Base-by-base conservation (phyloP, 345 rosid genomes). In the Tarenaya hassleriana region DNA sequence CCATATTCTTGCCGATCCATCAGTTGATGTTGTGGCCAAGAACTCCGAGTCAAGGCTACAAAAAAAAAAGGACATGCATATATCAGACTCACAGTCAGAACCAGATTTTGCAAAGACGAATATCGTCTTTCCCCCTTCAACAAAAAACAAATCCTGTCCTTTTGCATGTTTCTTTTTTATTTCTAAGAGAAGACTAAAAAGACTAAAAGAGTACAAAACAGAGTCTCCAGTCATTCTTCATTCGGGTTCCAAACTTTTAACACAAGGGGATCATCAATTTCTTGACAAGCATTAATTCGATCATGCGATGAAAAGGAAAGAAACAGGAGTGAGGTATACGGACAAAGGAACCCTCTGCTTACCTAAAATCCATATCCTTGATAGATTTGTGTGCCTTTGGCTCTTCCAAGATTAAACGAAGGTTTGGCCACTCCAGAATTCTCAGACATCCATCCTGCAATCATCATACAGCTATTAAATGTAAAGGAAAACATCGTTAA, bases 1-100 rank as follows among this genome's bases (percentile, higher is more conserved):
- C 96, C 96, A 91, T 75, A 91, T 74, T 74, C 96, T 88, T 42
- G 83, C 96, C 11, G 94, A 76, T 62, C 95, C 98, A 77, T 87
- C 96, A 52, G 76, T 75, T 21, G 88, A 91, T 60, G 90, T 81
- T 52, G 98, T 75, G 19, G 86, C 96, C 75, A 87, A 68, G 69
- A 73, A 87, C 77, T 83, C 98, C 24, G 96, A 87, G 68, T 92
- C 96, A 46, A 87, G 78, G 78, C 95, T 87, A 68, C 50, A 58
- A 58, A 29, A 68, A 41, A 47, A 67, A 20, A 69, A 37, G 45
- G 20, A 52, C 31, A 40, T 59, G 55, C 61, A 53, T 17, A 52
- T 8, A 52, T 10, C 34, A 18, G 32, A 37, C 3, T 8, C 1
- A 3, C 3, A 1, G 3, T 10, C 3, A 10, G 8, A 2, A 2